Conservation (phyloP, 306 rosid genomes). For the Gleditsia sinensis region DNA sequence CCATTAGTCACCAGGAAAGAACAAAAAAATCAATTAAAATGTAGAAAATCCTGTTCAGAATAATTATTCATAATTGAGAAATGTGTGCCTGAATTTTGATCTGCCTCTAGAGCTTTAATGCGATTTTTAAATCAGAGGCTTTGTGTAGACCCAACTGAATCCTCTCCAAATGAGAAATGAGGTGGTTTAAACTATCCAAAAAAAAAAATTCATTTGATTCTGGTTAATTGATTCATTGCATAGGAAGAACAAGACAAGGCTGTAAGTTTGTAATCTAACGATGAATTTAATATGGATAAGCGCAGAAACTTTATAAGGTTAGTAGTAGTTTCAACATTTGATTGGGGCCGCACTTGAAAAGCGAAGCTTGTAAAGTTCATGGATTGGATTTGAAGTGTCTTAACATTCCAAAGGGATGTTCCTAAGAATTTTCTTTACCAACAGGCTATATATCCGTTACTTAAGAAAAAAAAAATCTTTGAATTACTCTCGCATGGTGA, state of each 20-base stretch:
- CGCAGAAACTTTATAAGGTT: neutral
- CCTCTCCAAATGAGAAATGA: neutral
- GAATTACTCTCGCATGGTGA: neutral
- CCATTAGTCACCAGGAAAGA: slow-evolving; percentile 28
- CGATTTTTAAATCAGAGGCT: slow-evolving; percentile 12
- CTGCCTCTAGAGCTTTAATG: slow-evolving; percentile 5
- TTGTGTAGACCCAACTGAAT: slow-evolving; percentile 4
- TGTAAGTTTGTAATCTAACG: neutral
- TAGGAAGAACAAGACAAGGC: neutral
- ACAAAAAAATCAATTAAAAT: neutral
- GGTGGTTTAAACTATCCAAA: slow-evolving; percentile 16
- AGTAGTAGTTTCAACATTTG: neutral
- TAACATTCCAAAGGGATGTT: too few species aligned
- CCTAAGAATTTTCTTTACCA: too few species aligned
- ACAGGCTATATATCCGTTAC: neutral
- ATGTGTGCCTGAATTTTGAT: slow-evolving; percentile 24
- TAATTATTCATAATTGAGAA: slow-evolving; percentile 28
- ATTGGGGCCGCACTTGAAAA: neutral
- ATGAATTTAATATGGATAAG: neutral
- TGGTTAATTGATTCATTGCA: neutral
- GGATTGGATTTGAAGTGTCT: neutral
- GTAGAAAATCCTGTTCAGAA: slow-evolving; percentile 16
- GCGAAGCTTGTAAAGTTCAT: neutral
- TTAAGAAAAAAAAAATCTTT: neutral
- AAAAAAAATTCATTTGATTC: too few species aligned